Base-by-base conservation (phyloP, 371 early-diverging fungal species). In the Lichtheimia hyalospora region DNA sequence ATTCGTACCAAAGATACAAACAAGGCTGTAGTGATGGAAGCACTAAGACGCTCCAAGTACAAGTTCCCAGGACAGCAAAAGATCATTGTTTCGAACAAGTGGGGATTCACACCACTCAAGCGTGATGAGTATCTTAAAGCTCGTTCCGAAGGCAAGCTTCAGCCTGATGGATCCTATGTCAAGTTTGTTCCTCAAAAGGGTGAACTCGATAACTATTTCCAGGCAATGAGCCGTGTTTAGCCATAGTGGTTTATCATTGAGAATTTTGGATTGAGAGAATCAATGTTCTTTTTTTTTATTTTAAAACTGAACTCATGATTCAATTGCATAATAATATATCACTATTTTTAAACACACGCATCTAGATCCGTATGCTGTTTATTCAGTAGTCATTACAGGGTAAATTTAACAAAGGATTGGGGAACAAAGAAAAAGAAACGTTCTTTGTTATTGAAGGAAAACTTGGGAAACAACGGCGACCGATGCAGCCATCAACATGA, bases 31-130 rank as follows among this genome's bases (percentile, higher is more conserved):
- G 98, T 98, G 69, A 88, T 93, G 67, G 99, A 99, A 84, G 96
- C 99, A 54, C 91, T 99, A 67, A 96, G 99, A 70, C 96, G 99
- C 77, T 78, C 70, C 61, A 79, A 83, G 94, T 97, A 99, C 94
- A 99, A 99, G 93, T 99, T 99, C 89, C 97, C 99, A 60, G 99
- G 99, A 71, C 95, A 97, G 73, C 99, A 99, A 79, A 94, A 96
- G 91, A 96, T 99, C 74, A 89, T 97, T 66, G 85, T 98, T 74
- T 97, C 98, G 84, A 94, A 97, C 89, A 99, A 98, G 89, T 98
- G 97, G 97, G 99, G 99, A 69, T 99, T 99, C 92, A 99, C 99
- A 86, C 93, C 95, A 81, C 84, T 99, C 62, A 76, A 89, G 49
- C 95, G 96, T 66, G 97, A 93, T 67, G 97, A 99, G 68, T 93